Conservation (phyloP, 345 rosid species). For the Mangifera indica region DNA sequence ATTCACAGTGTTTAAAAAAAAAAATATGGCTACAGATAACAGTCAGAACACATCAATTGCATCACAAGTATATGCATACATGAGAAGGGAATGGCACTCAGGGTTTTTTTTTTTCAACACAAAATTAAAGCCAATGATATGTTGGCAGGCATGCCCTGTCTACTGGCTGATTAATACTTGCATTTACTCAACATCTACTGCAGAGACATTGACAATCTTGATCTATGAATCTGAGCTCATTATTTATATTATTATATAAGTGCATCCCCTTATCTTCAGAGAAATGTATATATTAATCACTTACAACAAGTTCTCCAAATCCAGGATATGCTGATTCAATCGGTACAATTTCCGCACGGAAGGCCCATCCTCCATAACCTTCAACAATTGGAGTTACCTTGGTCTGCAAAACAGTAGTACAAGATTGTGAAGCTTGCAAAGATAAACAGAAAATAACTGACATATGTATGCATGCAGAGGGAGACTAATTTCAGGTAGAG, state of each 20-base stretch:
- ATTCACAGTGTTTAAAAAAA: neutral
- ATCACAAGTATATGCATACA: no score
- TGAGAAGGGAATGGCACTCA: no score
- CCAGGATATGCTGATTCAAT: constrained; percentile 98
- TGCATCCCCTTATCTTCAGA: neutral
- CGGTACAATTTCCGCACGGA: constrained; percentile 91
- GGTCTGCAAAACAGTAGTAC: constrained; percentile 52
- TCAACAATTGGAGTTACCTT: constrained; percentile 95
- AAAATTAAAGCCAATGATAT: neutral
- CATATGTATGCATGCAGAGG: no score
- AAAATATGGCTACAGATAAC: neutral
- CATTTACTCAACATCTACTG: neutral
- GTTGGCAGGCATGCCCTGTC: no score
- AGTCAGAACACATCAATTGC: neutral
- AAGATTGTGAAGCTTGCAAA: neutral
- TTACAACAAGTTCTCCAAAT: constrained; percentile 92
- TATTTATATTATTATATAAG: neutral
- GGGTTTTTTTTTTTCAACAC: neutral
- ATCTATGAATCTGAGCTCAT: neutral
- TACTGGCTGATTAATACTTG: no score
- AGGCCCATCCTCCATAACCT: constrained; percentile 99
- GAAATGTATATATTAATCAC: constrained; percentile 24
- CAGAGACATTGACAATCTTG: neutral
- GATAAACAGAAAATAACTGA: neutral
- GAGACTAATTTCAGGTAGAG: neutral